Percentiles rank a stretch among this genome's conserved stretches.
Evolutionary conservation across 768 basidiomycete genomes (phyloP).

Genomic region (Tubosaeta brunneosetosa): DNA sequence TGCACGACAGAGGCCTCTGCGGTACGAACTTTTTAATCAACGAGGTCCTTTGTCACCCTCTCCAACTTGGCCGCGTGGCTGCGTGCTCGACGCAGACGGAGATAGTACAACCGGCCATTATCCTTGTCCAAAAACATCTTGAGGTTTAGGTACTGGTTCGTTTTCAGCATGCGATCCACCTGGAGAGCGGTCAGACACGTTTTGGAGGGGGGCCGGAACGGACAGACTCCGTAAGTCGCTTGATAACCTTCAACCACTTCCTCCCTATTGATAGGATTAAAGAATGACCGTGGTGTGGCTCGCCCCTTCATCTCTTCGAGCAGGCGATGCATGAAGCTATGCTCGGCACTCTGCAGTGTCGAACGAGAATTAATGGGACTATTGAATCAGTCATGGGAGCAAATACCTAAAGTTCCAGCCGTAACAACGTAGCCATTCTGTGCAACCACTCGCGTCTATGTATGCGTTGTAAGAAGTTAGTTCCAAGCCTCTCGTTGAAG

Average conservation of each 20-base stretch:
- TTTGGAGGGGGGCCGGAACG: no score
- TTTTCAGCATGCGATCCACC: slow-evolving; percentile 91
- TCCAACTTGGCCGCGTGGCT: slow-evolving; percentile 83
- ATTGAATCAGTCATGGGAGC: slow-evolving; percentile 2
- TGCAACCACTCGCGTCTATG: slow-evolving; percentile 93
- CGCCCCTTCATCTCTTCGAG: slow-evolving; percentile 76
- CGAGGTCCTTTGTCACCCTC: slow-evolving; percentile 60
- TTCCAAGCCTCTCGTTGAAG: neutral
- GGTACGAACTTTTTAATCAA: no score
- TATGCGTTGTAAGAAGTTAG: slow-evolving; percentile 10
- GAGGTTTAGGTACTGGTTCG: no score
- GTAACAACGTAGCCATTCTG: slow-evolving; percentile 71
- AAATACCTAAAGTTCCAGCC: slow-evolving; percentile 3
- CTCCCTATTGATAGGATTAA: slow-evolving; percentile 67
- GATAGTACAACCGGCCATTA: no score
- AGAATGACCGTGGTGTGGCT: slow-evolving; percentile 84
- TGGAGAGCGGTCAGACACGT: slow-evolving; percentile 27
- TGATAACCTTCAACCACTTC: slow-evolving; percentile 86
- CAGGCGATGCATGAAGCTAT: slow-evolving; percentile 68
- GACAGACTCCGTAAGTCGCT: slow-evolving; percentile 86
- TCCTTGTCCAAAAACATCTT: no score
- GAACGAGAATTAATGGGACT: slow-evolving; percentile 32
- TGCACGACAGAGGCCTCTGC: no score
- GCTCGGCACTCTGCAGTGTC: slow-evolving; percentile 51
- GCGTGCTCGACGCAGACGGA: no score